A percentile compares a stretch with the other conserved stretches of the same genome.
These are phyloP conservation scores for Oryza nivara DNA, from an alignment of 176 grass and related monocot genomes.

Conservation along the genomic window DNA sequence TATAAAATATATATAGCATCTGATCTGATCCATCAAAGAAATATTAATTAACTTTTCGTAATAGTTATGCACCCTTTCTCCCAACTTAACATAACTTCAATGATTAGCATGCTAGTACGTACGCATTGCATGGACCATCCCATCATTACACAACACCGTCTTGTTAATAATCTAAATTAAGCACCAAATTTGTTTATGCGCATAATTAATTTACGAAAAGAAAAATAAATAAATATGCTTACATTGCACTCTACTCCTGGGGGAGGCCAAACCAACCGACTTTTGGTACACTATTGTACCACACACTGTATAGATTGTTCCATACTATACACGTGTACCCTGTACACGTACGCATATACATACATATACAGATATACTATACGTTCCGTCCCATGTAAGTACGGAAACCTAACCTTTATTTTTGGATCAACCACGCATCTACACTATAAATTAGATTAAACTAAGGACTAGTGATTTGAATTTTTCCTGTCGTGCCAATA, in stretches of 20 bases:
- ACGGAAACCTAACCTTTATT: background rate
- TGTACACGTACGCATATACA: background rate
- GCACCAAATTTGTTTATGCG: background rate
- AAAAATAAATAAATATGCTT: background rate
- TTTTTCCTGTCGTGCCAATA: no score
- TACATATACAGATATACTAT: background rate
- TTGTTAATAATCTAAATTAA: background rate
- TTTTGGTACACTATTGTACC: background rate
- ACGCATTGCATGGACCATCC: background rate
- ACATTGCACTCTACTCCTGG: conserved; percentile 27
- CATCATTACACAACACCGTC: background rate
- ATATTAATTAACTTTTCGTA: background rate
- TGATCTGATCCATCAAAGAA: background rate
- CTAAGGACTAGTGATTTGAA: background rate
- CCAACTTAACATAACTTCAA: background rate
- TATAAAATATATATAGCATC: background rate
- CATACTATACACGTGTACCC: no score
- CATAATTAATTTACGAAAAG: background rate
- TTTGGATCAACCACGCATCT: background rate
- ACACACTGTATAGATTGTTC: background rate
- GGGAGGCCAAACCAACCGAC: background rate
- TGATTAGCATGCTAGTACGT: background rate
- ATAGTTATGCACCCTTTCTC: background rate
- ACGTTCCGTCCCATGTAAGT: background rate
- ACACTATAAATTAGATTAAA: background rate